These are phyloP conservation scores for Pulicaria dysenterica DNA, from an alignment of 129 eudicot species.

Conservation along the genomic window DNA sequence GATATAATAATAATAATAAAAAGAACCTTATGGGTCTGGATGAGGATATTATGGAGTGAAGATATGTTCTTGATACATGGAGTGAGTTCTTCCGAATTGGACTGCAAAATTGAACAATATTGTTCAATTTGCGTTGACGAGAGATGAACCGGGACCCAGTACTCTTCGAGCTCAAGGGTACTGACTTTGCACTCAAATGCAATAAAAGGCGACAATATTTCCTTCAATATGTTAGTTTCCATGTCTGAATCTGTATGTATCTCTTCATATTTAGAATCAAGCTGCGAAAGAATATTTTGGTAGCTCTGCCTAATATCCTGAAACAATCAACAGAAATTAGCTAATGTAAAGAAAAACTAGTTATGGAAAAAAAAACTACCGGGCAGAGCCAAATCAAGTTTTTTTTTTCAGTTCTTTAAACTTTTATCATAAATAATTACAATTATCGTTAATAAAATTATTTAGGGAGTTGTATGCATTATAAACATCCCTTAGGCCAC, in stretches of 20 bases:
- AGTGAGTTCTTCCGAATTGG: constrained; percentile 17
- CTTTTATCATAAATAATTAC: too few relatives aligned
- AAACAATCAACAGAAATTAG: constrained; percentile 11
- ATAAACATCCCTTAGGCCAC: too few relatives aligned
- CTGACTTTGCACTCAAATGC: constrained; percentile 33
- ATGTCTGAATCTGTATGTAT: constrained; percentile 8
- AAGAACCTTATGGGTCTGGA: constrained; percentile 50
- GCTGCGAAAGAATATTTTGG: constrained; percentile 23
- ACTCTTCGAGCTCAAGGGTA: constrained; percentile 39
- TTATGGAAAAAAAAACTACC: background rate
- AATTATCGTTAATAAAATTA: too few relatives aligned
- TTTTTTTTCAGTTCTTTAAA: background rate
- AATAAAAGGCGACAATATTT: constrained; percentile 30
- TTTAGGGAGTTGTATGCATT: too few relatives aligned
- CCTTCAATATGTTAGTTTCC: constrained; percentile 25
- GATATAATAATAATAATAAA: too few relatives aligned
- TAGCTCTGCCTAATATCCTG: constrained; percentile 32
- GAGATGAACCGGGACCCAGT: constrained; percentile 60
- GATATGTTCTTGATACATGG: constrained; percentile 15
- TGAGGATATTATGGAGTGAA: constrained; percentile 50
- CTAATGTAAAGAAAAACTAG: background rate
- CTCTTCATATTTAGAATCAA: constrained; percentile 33
- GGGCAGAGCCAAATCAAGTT: background rate
- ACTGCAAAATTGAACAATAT: constrained; percentile 43
- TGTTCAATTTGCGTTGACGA: constrained; percentile 51